These are phyloP conservation scores for Epichloe elymi DNA, from an alignment of 2,329 filamentous ascomycete species.

Conservation along the genomic window DNA sequence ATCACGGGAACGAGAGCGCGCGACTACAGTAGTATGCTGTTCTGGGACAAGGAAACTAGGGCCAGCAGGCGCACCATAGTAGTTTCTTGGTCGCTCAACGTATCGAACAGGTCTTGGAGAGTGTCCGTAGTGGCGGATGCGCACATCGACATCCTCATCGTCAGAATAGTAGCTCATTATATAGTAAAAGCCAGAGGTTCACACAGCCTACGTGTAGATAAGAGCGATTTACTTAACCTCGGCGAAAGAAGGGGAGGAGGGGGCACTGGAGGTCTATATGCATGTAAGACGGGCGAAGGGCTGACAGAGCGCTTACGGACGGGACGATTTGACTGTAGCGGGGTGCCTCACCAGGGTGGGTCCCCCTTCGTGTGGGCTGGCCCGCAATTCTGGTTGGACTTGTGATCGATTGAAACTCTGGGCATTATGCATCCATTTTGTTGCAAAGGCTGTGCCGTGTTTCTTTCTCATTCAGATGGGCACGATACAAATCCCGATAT, in stretches of 20 bases:
- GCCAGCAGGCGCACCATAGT: slow-evolving; percentile 27
- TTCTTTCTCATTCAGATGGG: too few species aligned
- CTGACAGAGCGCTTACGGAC: slow-evolving; percentile 1
- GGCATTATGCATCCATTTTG: too few species aligned
- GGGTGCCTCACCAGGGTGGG: not conserved
- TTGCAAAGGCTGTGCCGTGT: too few species aligned
- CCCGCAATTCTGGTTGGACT: too few species aligned
- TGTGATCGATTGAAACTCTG: too few species aligned
- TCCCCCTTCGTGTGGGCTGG: not conserved
- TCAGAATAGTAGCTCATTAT: slow-evolving; percentile 30
- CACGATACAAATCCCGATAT: too few species aligned
- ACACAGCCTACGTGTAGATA: not conserved
- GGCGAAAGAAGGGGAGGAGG: too few species aligned
- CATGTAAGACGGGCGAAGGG: not conserved
- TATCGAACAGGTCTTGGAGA: slow-evolving; percentile 31
- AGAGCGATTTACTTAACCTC: too few species aligned
- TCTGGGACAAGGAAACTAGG: slow-evolving; percentile 32
- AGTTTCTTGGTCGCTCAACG: slow-evolving; percentile 27
- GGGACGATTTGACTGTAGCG: not conserved
- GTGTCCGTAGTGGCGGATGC: slow-evolving; percentile 28
- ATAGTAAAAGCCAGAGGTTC: not conserved
- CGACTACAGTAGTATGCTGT: slow-evolving; percentile 30
- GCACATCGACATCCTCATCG: slow-evolving; percentile 43
- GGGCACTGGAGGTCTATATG: not conserved
- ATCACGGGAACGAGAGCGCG: slow-evolving; percentile 24